Evolutionary conservation across 1,139 yeast species (phyloP), one percentile per base, ranked within the genome.

Genomic region (Geotrichum fermentans): DNA sequence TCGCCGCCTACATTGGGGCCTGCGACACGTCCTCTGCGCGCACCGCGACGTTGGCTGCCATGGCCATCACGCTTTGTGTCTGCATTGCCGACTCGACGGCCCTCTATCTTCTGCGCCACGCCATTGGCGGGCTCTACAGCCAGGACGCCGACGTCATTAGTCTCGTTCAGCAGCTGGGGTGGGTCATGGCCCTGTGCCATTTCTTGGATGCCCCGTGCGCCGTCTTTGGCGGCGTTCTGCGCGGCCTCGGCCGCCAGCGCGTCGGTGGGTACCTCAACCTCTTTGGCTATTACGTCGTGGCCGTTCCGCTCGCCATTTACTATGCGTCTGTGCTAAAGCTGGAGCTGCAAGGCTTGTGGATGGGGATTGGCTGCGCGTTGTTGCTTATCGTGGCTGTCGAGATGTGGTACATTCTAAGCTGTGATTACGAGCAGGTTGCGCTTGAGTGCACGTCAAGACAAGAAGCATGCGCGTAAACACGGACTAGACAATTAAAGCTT

Each of bases 1-100:
- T 88, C 42, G 95, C 96, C 33, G 85, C 83, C 62, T 86, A 83
- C 58, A 77, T 89, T 49, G 97, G 97, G 1, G 92, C 90, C 0
- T 79, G 75, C 44, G 80, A 86, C 58, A 67, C 79, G 3, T 68
- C 67, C 20, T 70, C 75, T 39, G 95, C 95, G 0, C 73, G 76
- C 47, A 67, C 75, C 1, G 82, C 95, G 1, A 76, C 89, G 1
- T 67, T 71, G 49, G 76, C 83, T 2, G 88, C 89, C 0, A 68
- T 85, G 29, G 53, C 66, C 1, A 72, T 78, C 7, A 81, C 88
- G 0, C 55, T 83, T 1, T 50, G 72, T 1, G 75, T 80, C 17
- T 87, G 94, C 0, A 45, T 70, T 0, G 39, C 73, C 17, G 85
- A 84, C 60, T 79, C 83, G 56, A 26, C 72, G 2, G 47, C 78